A percentile compares a stretch with the other conserved stretches of the same genome.
phyloP scores from a whole-genome alignment of 1,139 yeast species.

The Debaryomycetaceae sp. region DNA sequence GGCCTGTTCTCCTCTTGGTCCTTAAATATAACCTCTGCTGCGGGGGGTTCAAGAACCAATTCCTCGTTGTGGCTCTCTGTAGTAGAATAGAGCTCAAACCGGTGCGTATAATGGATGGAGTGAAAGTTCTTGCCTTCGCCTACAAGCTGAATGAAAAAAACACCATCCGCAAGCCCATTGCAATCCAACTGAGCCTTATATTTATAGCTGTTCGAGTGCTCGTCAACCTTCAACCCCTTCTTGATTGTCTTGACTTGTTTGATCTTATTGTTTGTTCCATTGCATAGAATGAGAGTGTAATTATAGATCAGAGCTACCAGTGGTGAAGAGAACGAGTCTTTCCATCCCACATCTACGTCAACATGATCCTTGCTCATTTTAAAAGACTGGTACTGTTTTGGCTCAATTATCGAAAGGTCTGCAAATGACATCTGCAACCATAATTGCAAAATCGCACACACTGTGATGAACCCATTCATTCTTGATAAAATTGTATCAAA shows the following conservation, averaged over 20 bases:
- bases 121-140: constrained; percentile 1
- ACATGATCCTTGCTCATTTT: background rate
- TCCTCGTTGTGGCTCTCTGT: constrained; percentile 1
- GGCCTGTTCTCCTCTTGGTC: constrained; percentile 20
- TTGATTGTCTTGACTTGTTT: background rate
- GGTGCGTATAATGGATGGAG: constrained; percentile 25
- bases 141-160: constrained; percentile 11
- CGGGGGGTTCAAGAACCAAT: constrained; percentile 37
- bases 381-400: background rate
- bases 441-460: background rate
- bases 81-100: constrained; percentile 26
- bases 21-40: constrained; percentile 7
- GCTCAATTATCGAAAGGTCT: background rate
- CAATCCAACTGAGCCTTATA: background rate
- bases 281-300: constrained; percentile 6
- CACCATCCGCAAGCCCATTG: constrained; percentile 6
- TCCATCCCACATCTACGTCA: background rate
- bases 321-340: background rate
- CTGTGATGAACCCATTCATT: no score
- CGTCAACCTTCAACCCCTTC: background rate
- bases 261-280: constrained; percentile 4
- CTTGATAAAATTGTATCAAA: no score
- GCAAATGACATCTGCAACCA: background rate
- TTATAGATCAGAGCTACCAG: background rate
- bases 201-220: no score